phyloP scores from a whole-genome alignment of 192 early-diverging fungal species.

The Backusella tarrabulga region DNA sequence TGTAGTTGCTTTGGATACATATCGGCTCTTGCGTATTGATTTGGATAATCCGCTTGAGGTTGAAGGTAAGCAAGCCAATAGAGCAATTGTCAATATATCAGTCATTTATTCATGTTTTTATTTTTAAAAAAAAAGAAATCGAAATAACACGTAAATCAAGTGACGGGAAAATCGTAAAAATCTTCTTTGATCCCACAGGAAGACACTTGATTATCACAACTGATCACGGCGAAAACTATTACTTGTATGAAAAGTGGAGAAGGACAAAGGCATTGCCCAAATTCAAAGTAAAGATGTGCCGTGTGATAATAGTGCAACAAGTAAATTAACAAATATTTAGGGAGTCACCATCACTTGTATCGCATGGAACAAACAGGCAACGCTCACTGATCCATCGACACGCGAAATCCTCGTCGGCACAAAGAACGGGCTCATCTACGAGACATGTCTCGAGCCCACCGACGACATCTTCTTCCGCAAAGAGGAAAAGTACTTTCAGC shows the following conservation, averaged over 20 bases:
- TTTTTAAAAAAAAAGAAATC: slow-evolving; percentile 51
- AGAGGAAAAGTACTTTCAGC: slow-evolving; percentile 77
- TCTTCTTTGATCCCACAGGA: slow-evolving; percentile 88
- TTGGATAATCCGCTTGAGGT: slow-evolving; percentile 78
- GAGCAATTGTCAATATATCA: background rate
- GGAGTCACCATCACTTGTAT: slow-evolving; percentile 82
- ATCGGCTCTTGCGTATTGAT: slow-evolving; percentile 83
- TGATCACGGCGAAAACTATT: slow-evolving; percentile 88
- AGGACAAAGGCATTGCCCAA: slow-evolving; percentile 75
- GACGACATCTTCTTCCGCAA: slow-evolving; percentile 77
- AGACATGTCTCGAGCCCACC: slow-evolving; percentile 84
- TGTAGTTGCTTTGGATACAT: slow-evolving; percentile 74
- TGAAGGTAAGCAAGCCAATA: slow-evolving; percentile 53
- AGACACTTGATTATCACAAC: slow-evolving; percentile 89
- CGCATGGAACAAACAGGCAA: slow-evolving; percentile 80
- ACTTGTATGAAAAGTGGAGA: slow-evolving; percentile 84
- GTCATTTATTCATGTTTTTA: no score
- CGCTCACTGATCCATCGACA: slow-evolving; percentile 60
- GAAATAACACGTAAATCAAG: slow-evolving; percentile 61
- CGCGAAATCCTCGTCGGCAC: slow-evolving; percentile 83
- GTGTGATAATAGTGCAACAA: background rate
- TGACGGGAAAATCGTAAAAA: slow-evolving; percentile 61
- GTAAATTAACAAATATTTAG: slow-evolving; percentile 28
- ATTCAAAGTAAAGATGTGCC: slow-evolving; percentile 60
- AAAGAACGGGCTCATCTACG: slow-evolving; percentile 85